A percentile compares a stretch with the other conserved stretches of the same genome.
phyloP scores from a whole-genome alignment of 305 asterid genomes.

The Fraxinus velutina region DNA sequence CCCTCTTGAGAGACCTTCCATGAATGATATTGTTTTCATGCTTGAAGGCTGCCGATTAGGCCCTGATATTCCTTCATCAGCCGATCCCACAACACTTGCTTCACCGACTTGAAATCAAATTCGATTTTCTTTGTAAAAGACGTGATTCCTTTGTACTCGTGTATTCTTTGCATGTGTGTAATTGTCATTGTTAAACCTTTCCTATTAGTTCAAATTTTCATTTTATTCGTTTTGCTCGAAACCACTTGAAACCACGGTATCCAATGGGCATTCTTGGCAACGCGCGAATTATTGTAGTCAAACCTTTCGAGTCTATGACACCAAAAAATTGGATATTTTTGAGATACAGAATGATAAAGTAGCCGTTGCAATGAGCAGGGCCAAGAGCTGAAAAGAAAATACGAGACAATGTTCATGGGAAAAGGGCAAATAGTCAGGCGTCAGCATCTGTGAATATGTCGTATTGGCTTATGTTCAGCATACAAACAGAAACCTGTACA shows the following conservation, averaged over 20 bases:
- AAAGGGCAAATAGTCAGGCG: constrained; percentile 21
- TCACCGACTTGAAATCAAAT: constrained; percentile 43
- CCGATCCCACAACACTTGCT: constrained; percentile 69
- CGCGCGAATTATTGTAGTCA: not conserved
- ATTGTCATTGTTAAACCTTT: not conserved
- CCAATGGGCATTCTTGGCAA: not conserved
- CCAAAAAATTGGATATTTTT: not conserved
- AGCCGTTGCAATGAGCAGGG: constrained; percentile 41
- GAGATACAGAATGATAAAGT: constrained; percentile 20
- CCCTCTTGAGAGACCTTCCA: constrained; percentile 64
- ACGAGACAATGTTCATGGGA: constrained; percentile 28
- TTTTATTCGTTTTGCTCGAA: constrained; percentile 10
- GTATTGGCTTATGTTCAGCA: not conserved
- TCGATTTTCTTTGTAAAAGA: not conserved
- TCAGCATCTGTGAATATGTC: not conserved
- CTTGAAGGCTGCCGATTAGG: constrained; percentile 77
- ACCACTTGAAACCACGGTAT: not conserved
- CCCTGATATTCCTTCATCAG: constrained; percentile 71
- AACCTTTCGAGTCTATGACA: not conserved
- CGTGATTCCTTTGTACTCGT: constrained; percentile 24
- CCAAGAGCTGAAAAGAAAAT: constrained; percentile 20
- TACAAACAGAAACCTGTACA: constrained; percentile 15
- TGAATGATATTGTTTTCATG: constrained; percentile 80
- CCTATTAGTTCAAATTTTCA: not conserved
- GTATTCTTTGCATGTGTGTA: constrained; percentile 34